Percentiles rank a stretch among this genome's conserved stretches.
phyloP scores from a whole-genome alignment of 805 yeast genomes.

The Tetrapisispora arboricola region DNA sequence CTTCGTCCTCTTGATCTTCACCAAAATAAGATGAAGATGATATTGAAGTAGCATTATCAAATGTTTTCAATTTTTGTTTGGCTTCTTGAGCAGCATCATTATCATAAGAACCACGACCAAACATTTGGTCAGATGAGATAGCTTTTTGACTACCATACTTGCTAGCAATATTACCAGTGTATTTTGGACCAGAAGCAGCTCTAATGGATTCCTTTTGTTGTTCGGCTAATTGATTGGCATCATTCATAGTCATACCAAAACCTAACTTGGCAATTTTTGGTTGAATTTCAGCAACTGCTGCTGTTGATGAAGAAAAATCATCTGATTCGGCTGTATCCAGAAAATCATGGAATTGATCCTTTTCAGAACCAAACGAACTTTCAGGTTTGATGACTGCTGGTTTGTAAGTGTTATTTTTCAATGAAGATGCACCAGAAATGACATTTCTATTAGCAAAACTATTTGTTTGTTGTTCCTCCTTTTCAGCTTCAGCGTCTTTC shows the following conservation, averaged over 20 bases:
- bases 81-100: conserved; percentile 74
- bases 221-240: conserved; percentile 39
- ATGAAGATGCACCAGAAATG: conserved; percentile 28
- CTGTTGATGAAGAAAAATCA: conserved; percentile 6
- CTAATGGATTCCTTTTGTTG: conserved; percentile 29
- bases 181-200: conserved; percentile 46
- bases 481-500: conserved; percentile 74
- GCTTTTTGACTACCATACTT: conserved; percentile 88
- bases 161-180: conserved; percentile 63
- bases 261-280: conserved; percentile 76
- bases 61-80: conserved; percentile 63
- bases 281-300: conserved; percentile 30
- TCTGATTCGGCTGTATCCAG: conserved; percentile 6
- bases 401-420: conserved; percentile 6
- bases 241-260: conserved; percentile 75
- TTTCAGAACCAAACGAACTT: conserved; percentile 3
- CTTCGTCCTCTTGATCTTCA: conserved; percentile 47
- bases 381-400: conserved; percentile 5
- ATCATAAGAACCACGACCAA: conserved; percentile 81
- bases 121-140: conserved; percentile 89
- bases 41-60: conserved; percentile 79
- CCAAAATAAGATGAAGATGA: conserved; percentile 92
- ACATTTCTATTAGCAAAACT: conserved; percentile 5
- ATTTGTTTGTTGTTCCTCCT: conserved; percentile 40
- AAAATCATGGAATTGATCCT: conserved; percentile 13